Conservation (phyloP, 139 green algal genomes). For the Diplosphaera chodatii region DNA sequence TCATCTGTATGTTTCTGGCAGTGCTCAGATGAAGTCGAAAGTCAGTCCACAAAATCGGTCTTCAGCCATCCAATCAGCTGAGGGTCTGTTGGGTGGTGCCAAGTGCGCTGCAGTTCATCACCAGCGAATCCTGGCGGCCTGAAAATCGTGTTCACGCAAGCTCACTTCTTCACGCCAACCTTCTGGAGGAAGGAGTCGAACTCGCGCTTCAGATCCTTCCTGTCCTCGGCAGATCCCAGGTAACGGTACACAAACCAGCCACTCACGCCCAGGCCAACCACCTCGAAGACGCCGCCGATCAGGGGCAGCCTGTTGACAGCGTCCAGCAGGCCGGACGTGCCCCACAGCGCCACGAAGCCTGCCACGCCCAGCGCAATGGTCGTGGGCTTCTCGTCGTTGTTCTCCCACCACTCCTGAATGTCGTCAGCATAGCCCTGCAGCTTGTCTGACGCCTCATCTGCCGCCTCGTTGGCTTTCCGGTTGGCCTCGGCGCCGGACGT, state of each 20-base stretch:
- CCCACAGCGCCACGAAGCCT: constrained; percentile 27
- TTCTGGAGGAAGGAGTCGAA: constrained; percentile 21
- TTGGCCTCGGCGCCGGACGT: background rate
- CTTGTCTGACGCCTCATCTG: background rate
- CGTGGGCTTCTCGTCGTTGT: constrained; percentile 40
- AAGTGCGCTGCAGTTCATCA: no score
- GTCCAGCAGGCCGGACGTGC: constrained; percentile 23
- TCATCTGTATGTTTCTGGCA: no score
- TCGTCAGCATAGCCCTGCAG: background rate
- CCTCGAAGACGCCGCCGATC: constrained; percentile 6
- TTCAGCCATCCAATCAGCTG: no score
- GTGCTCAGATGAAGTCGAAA: no score
- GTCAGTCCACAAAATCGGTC: no score
- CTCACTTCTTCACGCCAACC: constrained; percentile 6
- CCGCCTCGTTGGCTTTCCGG: background rate
- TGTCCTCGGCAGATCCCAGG: constrained; percentile 28
- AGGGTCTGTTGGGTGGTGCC: no score
- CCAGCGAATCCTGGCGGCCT: no score
- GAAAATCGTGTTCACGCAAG: no score
- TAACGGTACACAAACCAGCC: constrained; percentile 42
- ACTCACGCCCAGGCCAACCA: constrained; percentile 33
- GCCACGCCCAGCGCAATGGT: constrained; percentile 23
- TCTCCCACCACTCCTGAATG: constrained; percentile 30
- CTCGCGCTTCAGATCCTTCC: constrained; percentile 28
- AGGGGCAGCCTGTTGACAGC: constrained; percentile 25